These are phyloP conservation scores for Zygosaccharomyces sapae DNA, from an alignment of 1,139 yeast genomes.

Conservation along the genomic window DNA sequence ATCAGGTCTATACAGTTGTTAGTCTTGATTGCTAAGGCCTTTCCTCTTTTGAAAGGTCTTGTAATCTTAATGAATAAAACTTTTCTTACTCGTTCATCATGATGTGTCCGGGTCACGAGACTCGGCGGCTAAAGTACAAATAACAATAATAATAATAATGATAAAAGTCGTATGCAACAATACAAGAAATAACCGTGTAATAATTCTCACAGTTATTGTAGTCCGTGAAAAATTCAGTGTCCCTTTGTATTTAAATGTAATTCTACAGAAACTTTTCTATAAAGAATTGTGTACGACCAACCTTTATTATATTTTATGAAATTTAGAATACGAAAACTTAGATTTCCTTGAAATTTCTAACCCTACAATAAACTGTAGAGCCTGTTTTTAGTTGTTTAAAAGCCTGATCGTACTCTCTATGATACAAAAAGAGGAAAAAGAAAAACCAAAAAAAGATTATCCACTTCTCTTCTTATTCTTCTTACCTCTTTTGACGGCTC, in stretches of 20 bases:
- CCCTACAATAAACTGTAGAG: not conserved
- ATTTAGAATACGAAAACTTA: no score
- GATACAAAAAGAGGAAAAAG: not conserved
- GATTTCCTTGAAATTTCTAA: no score
- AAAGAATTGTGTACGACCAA: no score
- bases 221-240: no score
- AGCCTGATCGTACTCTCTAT: not conserved
- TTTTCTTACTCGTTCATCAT: slow-evolving; percentile 10
- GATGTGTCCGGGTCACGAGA: slow-evolving; percentile 8
- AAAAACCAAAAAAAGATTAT: not conserved
- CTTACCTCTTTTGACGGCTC: slow-evolving; percentile 47
- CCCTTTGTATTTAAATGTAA: not conserved
- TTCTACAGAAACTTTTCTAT: no score
- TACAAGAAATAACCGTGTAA: no score
- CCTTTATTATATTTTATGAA: no score
- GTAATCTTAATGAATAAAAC: slow-evolving; percentile 6
- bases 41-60: not conserved
- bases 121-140: no score
- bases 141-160: no score
- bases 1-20: not conserved
- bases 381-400: not conserved
- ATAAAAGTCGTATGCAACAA: no score
- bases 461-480: slow-evolving; percentile 38
- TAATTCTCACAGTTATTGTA: no score
- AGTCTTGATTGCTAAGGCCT: not conserved